Conservation (phyloP, 169 alveolate genomes). For the Perkinsus olseni region DNA sequence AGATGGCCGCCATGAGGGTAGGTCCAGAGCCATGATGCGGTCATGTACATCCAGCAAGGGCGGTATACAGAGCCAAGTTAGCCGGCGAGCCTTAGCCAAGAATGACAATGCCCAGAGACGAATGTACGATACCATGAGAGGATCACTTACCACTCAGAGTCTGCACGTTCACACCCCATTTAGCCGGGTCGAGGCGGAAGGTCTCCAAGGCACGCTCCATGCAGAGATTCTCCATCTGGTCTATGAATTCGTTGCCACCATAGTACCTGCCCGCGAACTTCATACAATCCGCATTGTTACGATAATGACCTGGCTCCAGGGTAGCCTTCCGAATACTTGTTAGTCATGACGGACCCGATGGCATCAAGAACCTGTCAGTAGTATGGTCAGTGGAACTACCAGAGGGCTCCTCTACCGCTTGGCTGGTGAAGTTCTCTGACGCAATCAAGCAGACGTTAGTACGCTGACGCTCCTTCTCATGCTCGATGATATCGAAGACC, state of each 20-base stretch:
- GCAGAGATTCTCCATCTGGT: constrained; percentile 72
- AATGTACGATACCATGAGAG: not conserved
- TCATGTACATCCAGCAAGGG: constrained; percentile 54
- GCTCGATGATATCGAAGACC: constrained; percentile 49
- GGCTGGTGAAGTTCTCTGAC: constrained; percentile 51
- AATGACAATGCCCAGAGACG: not conserved
- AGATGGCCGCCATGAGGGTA: constrained; percentile 78
- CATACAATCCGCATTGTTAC: not conserved
- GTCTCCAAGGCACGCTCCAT: constrained; percentile 86
- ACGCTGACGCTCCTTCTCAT: constrained; percentile 61
- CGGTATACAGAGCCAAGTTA: constrained; percentile 62
- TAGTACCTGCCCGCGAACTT: constrained; percentile 33
- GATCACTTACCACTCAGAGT: constrained; percentile 71
- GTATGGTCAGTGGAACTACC: not conserved
- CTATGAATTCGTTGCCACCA: constrained; percentile 80
- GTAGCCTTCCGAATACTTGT: constrained; percentile 93
- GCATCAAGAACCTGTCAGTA: constrained; percentile 79
- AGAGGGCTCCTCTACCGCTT: not conserved
- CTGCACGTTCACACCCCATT: constrained; percentile 97
- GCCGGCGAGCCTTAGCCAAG: constrained; percentile 62
- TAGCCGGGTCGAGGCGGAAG: constrained; percentile 73
- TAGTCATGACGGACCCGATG: constrained; percentile 75
- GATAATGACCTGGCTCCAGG: constrained; percentile 75
- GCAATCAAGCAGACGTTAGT: constrained; percentile 64
- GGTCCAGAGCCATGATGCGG: constrained; percentile 68